phyloP scores from a whole-genome alignment of 306 rosid genomes.

The Nissolia schottii region DNA sequence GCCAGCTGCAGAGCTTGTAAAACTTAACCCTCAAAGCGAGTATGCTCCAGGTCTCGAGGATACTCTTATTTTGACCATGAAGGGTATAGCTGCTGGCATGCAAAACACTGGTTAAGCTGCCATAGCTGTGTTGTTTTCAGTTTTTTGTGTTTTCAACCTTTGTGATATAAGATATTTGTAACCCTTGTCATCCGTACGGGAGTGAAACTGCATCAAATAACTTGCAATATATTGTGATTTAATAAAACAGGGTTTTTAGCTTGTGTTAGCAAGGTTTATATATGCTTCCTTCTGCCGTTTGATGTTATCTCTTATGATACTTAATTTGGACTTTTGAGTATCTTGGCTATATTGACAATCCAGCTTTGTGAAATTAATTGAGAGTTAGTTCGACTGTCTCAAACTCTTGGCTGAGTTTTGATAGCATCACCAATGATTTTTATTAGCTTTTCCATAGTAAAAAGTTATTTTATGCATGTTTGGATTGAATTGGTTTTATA shows the following conservation, averaged over 20 bases:
- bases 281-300: background rate
- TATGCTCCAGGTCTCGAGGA: slow-evolving; percentile 98
- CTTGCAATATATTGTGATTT: background rate
- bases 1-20: slow-evolving; percentile 89
- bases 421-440: no score
- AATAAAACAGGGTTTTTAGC: slow-evolving; percentile 16
- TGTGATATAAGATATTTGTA: background rate
- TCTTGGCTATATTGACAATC: no score
- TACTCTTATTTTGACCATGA: slow-evolving; percentile 94
- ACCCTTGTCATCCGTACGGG: background rate
- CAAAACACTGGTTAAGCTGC: slow-evolving; percentile 81
- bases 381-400: no score
- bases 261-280: background rate
- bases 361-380: no score
- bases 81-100: slow-evolving; percentile 99
- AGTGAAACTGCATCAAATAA: slow-evolving; percentile 17
- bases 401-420: no score
- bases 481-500: no score
- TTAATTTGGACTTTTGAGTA: no score
- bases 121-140: background rate
- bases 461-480: no score
- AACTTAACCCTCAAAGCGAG: slow-evolving; percentile 83
- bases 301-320: no score
- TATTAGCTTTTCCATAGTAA: no score
- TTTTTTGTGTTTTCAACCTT: background rate